Evolutionary conservation across 2,329 filamentous ascomycete species (phyloP).

Genomic region (Paecilomyces niveus): DNA sequence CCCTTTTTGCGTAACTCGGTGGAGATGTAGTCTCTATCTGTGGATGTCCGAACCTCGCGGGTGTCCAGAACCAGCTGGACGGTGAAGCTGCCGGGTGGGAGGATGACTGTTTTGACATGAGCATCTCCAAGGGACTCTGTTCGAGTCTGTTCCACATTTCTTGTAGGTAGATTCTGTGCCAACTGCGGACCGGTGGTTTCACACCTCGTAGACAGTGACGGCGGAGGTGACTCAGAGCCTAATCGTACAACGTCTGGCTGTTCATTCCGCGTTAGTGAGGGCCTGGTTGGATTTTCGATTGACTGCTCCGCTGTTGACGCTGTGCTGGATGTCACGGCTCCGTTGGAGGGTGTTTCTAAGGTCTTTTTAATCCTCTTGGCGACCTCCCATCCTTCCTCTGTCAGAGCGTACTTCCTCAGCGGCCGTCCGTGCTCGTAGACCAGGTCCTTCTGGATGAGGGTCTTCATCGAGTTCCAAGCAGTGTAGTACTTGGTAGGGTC

Average conservation of each 20-base stretch:
- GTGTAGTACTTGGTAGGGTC: constrained; percentile 67
- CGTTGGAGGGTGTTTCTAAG: neutral
- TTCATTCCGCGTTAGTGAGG: neutral
- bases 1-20: constrained; percentile 62
- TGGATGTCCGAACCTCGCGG: constrained; percentile 66
- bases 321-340: neutral
- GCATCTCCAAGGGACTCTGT: constrained; percentile 10
- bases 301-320: neutral
- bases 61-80: constrained; percentile 67
- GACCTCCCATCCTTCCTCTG: constrained; percentile 72
- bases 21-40: constrained; percentile 70
- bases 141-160: neutral
- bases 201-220: neutral
- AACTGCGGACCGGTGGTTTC: neutral
- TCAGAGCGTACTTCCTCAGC: constrained; percentile 60
- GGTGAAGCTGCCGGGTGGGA: constrained; percentile 61
- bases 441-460: constrained; percentile 63
- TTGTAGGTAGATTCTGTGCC: neutral
- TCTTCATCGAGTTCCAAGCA: constrained; percentile 79
- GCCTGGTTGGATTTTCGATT: neutral
- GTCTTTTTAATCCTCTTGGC: constrained; percentile 54
- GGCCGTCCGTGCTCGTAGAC: constrained; percentile 66
- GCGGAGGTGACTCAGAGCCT: neutral
- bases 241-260: neutral
- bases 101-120: constrained; percentile 50